Conservation (phyloP, 805 yeast genomes). For the Teunomyces lycoperdinae region DNA sequence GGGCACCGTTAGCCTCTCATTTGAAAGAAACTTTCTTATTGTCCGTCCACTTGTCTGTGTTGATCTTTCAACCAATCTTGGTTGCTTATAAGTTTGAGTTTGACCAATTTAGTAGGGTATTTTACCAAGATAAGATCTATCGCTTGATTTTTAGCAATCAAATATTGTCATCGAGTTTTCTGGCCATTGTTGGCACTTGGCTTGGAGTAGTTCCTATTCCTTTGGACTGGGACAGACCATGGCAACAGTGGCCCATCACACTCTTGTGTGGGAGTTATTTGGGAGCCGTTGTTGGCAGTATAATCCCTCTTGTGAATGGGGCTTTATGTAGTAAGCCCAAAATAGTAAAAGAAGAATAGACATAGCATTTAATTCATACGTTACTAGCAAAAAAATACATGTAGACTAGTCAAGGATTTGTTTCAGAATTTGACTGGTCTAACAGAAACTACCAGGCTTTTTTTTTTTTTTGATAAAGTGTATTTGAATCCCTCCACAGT, state of each 20-base stretch:
- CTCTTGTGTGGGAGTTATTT: conserved; percentile 71
- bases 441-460: not conserved
- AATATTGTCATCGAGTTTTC: conserved; percentile 25
- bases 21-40: conserved; percentile 55
- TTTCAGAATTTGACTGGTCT: not conserved
- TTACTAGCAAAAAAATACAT: not conserved
- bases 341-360: conserved; percentile 1
- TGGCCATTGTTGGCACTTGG: conserved; percentile 70
- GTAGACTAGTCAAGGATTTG: not conserved
- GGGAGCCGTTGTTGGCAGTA: conserved; percentile 68
- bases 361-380: not conserved
- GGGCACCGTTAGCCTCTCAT: conserved; percentile 70
- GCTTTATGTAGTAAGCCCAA: not conserved
- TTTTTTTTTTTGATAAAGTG: too few species aligned
- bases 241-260: conserved; percentile 97
- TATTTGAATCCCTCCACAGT: too few species aligned
- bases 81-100: conserved; percentile 52
- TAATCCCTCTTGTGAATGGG: conserved; percentile 5
- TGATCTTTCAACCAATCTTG: conserved; percentile 65
- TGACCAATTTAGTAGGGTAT: conserved; percentile 25
- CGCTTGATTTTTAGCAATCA: conserved; percentile 30
- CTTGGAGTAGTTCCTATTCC: conserved; percentile 92
- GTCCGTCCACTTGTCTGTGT: conserved; percentile 57
- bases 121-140: conserved; percentile 20
- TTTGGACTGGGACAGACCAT: conserved; percentile 94